Evolutionary conservation across 1,139 yeast species (phyloP), one percentile per base, ranked within the genome.

Genomic region (Blastobotrys serpentis): DNA sequence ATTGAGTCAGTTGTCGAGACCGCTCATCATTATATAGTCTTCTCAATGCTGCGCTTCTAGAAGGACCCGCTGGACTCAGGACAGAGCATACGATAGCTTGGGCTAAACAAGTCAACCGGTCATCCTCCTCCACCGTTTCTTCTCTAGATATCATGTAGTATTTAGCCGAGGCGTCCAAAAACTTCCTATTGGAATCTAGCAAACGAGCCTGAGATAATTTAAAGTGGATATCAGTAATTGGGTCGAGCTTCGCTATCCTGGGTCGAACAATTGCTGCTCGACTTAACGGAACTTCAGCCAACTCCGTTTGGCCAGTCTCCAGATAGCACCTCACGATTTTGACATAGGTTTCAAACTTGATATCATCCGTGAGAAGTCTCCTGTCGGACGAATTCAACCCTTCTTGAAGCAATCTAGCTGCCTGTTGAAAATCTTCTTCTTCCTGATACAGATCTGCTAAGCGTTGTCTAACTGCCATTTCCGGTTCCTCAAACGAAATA

Each of bases 11-110:
- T 18, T 54, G 52, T 11, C 51, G 55, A 3, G 64, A 51, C 18
- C 70, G 52, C 19, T 65, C 69, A 49, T 67, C 71, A 32, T 59
- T 64, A 52, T 62, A 60, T 8, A 67, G 50, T 18, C 60, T 51
- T 5, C 61, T 56, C 22, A 67, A 56, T 18, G 65, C 54, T n/a
- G 64, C 61, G 5, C 63, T 54, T n/a, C 71, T 52, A 17, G 58
- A 50, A 0, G 70, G 71, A 0, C 71, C 71, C 1, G 71, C 70
- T 1, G 71, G 70, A 7, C 68, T 61, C 44, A 67, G 55, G 4
- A 67, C 55, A 1, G 62, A 61, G 43, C 70, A 65, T 2, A 61
- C 55, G 4, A 65, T 58, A 1, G 71, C 69, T 11, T 62, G 64
- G n/a, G 54, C 52, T n/a, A 67, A 55, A 49, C 69, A 65, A 3